Evolutionary conservation across 2,329 filamentous ascomycete genomes (phyloP), one percentile per base, ranked within the genome.

Genomic region (Pyrenochaeta sp.): DNA sequence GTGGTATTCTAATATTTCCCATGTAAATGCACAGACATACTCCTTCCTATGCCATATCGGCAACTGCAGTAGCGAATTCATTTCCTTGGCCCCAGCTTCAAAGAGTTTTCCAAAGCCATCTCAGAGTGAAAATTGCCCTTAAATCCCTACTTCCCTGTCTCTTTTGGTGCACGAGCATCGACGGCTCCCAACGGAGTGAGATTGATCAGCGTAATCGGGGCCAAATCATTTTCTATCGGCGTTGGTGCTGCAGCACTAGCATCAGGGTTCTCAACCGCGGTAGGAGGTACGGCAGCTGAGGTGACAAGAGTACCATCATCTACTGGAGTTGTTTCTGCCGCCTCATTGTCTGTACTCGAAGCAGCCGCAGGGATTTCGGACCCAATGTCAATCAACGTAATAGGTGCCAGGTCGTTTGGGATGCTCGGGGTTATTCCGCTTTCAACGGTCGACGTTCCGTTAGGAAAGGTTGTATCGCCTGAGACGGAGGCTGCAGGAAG

Each of bases 281-380:
- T 31, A 9, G 40, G 6, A 10, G 64, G 66, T 70, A 50, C 1
- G 11, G 31, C 15, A 20, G 31, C 33, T 29, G 32, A 44, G 7
- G 41, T 44, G 5, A 44, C 21, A 6, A 42, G 42, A 29, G 41
- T 17, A 6, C 35, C 17, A 1, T 36, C 42, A 21, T 18, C 33
- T 0, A 0, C 40, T 1, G 18, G 12, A 4, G 20, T 41, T 11
- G 7, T 20, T 12, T 15, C 15, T 1, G 18, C 4, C 37, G 18
- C 37, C 12, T 7, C 9, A 27, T 40, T 18, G 18, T 40, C 37
- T 20, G 17, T 20, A 10, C 11, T 27, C 12, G 21, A 21, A 27
- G 18, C 9, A 2, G 37, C 2, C 4, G 18, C 23, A n/a, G 37
- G 7, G 7, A 30, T 4, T 5, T 14, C 7, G 17, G 40, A 7